Conservation (phyloP, 2,329 filamentous ascomycete species). For the Clonostachys solani region DNA sequence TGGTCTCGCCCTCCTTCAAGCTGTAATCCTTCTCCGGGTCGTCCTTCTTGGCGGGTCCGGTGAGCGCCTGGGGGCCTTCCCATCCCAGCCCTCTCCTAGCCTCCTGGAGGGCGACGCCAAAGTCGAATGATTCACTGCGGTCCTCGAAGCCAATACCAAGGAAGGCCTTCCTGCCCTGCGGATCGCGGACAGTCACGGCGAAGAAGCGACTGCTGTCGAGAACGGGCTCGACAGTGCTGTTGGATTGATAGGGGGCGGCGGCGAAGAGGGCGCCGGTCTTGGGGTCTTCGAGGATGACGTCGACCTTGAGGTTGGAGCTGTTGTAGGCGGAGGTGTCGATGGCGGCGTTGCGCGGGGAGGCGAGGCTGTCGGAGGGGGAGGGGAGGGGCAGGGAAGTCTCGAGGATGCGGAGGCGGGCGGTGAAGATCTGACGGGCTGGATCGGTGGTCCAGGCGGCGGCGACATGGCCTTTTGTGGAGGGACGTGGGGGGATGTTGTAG, state of each 20-base stretch:
- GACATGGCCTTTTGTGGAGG: constrained; percentile 73
- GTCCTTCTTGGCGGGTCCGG: constrained; percentile 25
- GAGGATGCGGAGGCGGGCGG: constrained; percentile 72
- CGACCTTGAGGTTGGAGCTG: constrained; percentile 52
- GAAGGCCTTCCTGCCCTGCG: constrained; percentile 69
- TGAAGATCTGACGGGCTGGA: constrained; percentile 75
- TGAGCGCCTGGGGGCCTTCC: constrained; percentile 27
- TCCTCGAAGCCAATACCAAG: constrained; percentile 87
- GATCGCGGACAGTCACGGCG: constrained; percentile 74
- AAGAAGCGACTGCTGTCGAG: constrained; percentile 82
- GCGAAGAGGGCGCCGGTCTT: constrained; percentile 73
- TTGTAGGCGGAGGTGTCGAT: constrained; percentile 33
- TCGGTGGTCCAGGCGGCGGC: constrained; percentile 74
- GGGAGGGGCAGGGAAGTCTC: constrained; percentile 54
- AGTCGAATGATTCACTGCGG: constrained; percentile 80
- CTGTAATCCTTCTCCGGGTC: constrained; percentile 64
- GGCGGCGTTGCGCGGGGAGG: constrained; percentile 10
- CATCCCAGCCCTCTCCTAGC: constrained; percentile 66
- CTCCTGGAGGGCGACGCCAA: constrained; percentile 76
- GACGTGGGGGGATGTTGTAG: constrained; percentile 80
- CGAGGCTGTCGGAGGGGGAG: constrained; percentile 5
- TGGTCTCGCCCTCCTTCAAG: constrained; percentile 85
- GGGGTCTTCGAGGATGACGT: constrained; percentile 76
- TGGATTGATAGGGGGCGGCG: constrained; percentile 70
- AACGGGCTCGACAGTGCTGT: constrained; percentile 68